phyloP scores from a whole-genome alignment of 2,329 filamentous ascomycete species.

The Fusarium pseudograminearum region DNA sequence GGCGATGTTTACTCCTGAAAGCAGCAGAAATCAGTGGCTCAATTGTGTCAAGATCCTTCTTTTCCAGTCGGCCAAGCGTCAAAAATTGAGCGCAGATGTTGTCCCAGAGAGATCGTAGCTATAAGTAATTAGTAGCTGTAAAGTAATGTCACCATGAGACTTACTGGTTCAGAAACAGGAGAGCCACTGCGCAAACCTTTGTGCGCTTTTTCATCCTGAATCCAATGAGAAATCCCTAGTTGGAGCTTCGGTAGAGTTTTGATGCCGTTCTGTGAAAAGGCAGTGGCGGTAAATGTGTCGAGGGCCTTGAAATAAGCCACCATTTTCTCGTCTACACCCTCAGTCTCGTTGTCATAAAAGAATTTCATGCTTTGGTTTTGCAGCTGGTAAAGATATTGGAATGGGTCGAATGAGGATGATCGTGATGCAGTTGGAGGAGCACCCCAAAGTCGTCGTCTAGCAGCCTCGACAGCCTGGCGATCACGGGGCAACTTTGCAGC shows the following conservation, averaged over 20 bases:
- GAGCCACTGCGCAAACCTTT: constrained; percentile 58
- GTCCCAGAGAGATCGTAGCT: constrained; percentile 66
- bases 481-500: constrained; percentile 68
- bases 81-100: constrained; percentile 58
- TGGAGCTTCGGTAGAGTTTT: constrained; percentile 72
- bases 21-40: constrained; percentile 67
- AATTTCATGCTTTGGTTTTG: constrained; percentile 64
- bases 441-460: constrained; percentile 73
- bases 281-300: constrained; percentile 64
- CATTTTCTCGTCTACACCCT: constrained; percentile 54
- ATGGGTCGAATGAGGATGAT: constrained; percentile 69
- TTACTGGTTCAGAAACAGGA: constrained; percentile 59
- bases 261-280: constrained; percentile 62
- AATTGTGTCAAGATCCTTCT: constrained; percentile 63
- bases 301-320: constrained; percentile 66
- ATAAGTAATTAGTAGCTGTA: constrained; percentile 44
- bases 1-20: constrained; percentile 68
- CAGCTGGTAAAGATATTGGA: constrained; percentile 74
- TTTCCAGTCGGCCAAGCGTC: constrained; percentile 52
- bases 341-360: constrained; percentile 63
- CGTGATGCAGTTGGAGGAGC: constrained; percentile 46
- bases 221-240: constrained; percentile 70
- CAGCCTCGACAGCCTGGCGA: constrained; percentile 72
- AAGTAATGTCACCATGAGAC: constrained; percentile 31
- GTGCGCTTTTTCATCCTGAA: constrained; percentile 66